A percentile compares a stretch with the other conserved stretches of the same genome.
These are phyloP conservation scores for Anisodus acutangulus DNA, from an alignment of 257 asterid genomes.

Conservation along the genomic window DNA sequence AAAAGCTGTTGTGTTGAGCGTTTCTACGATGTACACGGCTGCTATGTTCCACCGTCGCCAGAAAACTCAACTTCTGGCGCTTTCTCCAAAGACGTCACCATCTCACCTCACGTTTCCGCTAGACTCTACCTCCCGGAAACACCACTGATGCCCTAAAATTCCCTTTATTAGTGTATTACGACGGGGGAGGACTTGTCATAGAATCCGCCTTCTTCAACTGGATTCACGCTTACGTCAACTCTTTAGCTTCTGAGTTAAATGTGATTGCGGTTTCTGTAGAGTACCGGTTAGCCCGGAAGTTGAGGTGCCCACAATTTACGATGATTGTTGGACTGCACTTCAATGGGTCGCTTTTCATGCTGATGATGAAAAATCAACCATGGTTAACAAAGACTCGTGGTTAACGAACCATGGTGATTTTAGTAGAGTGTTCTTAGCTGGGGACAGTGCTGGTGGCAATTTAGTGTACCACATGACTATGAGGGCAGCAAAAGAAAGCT, in stretches of 20 bases:
- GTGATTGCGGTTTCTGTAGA: conserved; percentile 36
- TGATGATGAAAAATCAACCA: too few species aligned
- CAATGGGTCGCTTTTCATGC: conserved; percentile 31
- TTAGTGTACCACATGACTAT: too few species aligned
- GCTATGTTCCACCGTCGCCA: conserved; percentile 34
- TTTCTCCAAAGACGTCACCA: conserved; percentile 41
- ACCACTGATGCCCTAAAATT: not conserved
- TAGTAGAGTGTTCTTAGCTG: too few species aligned
- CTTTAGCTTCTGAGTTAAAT: conserved; percentile 26
- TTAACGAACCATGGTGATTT: conserved; percentile 17
- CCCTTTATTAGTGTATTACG: conserved; percentile 41
- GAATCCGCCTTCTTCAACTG: conserved; percentile 39
- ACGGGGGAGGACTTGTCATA: conserved; percentile 41
- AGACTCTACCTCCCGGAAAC: conserved; percentile 43
- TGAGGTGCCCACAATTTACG: conserved; percentile 35
- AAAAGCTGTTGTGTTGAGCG: conserved; percentile 41
- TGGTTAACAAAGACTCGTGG: conserved; percentile 32
- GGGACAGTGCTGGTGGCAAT: too few species aligned
- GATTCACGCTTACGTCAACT: conserved; percentile 27
- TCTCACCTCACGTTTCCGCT: conserved; percentile 36
- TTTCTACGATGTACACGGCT: conserved; percentile 4
- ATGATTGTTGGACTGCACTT: conserved; percentile 43
- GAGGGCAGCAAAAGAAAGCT: too few species aligned
- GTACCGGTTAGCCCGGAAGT: conserved; percentile 3
- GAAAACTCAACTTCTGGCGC: conserved; percentile 26